Base-by-base conservation (phyloP, 495 filamentous ascomycete genomes). In the Chaetomium fimeti region DNA sequence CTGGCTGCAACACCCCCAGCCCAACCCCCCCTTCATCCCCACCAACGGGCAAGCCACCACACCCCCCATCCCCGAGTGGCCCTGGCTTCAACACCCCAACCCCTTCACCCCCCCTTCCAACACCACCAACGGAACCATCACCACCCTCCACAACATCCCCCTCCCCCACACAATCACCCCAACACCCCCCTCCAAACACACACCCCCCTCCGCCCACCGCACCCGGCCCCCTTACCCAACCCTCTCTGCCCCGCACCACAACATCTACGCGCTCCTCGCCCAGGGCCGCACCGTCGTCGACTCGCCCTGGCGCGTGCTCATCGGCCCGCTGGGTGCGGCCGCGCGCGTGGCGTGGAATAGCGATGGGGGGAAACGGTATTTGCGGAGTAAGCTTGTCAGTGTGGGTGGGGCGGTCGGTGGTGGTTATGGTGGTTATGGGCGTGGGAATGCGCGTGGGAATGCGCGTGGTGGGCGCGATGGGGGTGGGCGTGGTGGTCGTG, bases 91-190 rank as follows among this genome's bases (percentile, higher is more conserved):
- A 29, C 56, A 42, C 43, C 38, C 56, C 3, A 36, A 42, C 56
- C 18, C 36, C 20, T 7, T 58, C 40, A 12, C 13, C 20, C 25
- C 12, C 15, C 55, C 55, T 3, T 5, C 16, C 38, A 16, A 16
- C 8, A 18, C 32, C 38, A 2, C 25, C 20, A 32, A 32, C 29
- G 7, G 3, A 7, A 7, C 29, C 29, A 7, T 3, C 52, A 13
- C 0, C 53, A 58, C 38, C 56, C 56, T 58, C 56, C 28, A 58
- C 56, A 29, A 29, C 56, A 58, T 58, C 38, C 56, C 56, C 13
- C 40, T 58, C 38, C 11, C 56, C 1, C 56, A 27, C 56, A 43
- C 36, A 11, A 27, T 58, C 40, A 22, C 13, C 12, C 56, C 40
- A 4, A 9, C 18, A 11, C 27, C 22, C 16, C 56, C 56, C 11